Evolutionary conservation across 1,139 yeast genomes (phyloP).

Genomic region (Debaryomyces fabryi): DNA sequence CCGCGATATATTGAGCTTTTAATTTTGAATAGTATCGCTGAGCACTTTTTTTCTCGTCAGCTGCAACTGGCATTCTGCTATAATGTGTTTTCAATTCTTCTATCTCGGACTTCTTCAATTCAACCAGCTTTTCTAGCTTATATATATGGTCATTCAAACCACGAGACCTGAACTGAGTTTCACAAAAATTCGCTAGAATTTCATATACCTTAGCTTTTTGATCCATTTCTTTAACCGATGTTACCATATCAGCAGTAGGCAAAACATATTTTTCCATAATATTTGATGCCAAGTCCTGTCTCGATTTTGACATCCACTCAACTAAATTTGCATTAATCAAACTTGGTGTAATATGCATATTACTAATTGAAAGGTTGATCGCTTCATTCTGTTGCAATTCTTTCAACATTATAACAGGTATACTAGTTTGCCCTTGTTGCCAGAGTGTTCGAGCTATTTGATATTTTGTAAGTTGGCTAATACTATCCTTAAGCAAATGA

Average conservation of each 20-base stretch:
- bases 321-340: constrained; percentile 56
- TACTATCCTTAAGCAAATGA: constrained; percentile 11
- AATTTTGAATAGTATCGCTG: constrained; percentile 53
- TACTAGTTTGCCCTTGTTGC: constrained; percentile 55
- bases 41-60: constrained; percentile 52
- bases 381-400: constrained; percentile 21
- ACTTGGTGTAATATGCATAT: constrained; percentile 27
- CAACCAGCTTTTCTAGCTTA: constrained; percentile 41
- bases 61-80: constrained; percentile 38
- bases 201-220: constrained; percentile 52
- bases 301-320: constrained; percentile 71
- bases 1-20: constrained; percentile 51
- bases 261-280: constrained; percentile 61
- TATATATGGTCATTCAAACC: constrained; percentile 47
- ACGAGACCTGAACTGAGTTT: constrained; percentile 57
- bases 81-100: constrained; percentile 50
- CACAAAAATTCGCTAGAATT: constrained; percentile 75
- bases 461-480: constrained; percentile 39
- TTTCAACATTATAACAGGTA: constrained; percentile 56
- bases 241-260: constrained; percentile 36
- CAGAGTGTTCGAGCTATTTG: constrained; percentile 61
- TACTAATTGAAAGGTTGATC: constrained; percentile 21
- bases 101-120: constrained; percentile 46
- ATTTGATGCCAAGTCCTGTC: constrained; percentile 62
- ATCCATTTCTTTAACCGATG: constrained; percentile 19